phyloP scores from a whole-genome alignment of 2,329 filamentous ascomycete genomes.

The Talaromyces sp. region DNA sequence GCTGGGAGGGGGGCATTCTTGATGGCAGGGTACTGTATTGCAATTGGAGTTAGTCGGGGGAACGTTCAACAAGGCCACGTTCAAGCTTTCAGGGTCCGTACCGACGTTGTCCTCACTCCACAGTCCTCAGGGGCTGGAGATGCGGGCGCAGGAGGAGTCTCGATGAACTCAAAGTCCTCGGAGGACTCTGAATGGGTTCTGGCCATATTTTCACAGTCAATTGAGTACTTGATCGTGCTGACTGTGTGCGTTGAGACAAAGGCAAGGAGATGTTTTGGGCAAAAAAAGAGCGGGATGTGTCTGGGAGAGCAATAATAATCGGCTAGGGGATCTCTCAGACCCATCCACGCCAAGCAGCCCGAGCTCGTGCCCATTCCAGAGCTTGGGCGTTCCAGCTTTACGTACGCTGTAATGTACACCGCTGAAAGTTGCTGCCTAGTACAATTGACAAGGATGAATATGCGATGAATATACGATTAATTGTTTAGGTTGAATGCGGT shows the following conservation, averaged over 20 bases:
- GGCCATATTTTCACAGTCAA: slow-evolving; percentile 35
- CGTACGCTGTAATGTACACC: background rate
- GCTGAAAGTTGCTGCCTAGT: background rate
- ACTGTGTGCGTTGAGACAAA: slow-evolving; percentile 25
- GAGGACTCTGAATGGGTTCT: slow-evolving; percentile 45
- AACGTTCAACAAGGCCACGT: slow-evolving; percentile 10
- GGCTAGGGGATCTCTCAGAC: slow-evolving; percentile 7
- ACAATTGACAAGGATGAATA: no score
- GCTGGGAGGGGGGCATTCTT: slow-evolving; percentile 92
- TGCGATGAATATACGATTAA: no score
- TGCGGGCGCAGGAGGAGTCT: slow-evolving; percentile 58
- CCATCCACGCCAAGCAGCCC: slow-evolving; percentile 5
- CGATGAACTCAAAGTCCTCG: slow-evolving; percentile 53
- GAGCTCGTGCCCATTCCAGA: slow-evolving; percentile 1
- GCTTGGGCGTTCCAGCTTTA: background rate
- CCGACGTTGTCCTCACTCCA: slow-evolving; percentile 60
- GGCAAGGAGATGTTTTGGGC: slow-evolving; percentile 15
- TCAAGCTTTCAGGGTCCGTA: slow-evolving; percentile 37
- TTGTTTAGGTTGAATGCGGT: background rate
- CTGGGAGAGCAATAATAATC: slow-evolving; percentile 12
- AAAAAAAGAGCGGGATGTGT: slow-evolving; percentile 16
- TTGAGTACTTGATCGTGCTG: slow-evolving; percentile 23
- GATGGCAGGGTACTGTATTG: slow-evolving; percentile 73
- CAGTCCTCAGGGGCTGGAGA: slow-evolving; percentile 53
- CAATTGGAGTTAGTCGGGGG: background rate